Evolutionary conservation across 768 basidiomycete species (phyloP), one percentile per base, ranked within the genome.

Genomic region (Russula sp.): DNA sequence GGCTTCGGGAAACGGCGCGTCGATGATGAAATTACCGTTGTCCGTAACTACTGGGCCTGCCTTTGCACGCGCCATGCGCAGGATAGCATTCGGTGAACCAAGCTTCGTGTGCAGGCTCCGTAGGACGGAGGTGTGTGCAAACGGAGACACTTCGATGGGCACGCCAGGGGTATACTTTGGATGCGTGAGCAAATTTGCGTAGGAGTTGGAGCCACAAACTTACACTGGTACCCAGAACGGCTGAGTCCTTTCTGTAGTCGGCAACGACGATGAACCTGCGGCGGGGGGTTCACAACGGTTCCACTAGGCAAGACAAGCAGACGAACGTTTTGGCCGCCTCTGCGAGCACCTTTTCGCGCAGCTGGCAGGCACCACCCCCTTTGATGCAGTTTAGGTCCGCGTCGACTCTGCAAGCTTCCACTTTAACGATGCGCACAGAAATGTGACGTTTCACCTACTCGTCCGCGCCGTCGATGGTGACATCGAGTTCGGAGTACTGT

Each of bases 391-490:
- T 95, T 56, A 99, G 78, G 45, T 84, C 74, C 47, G 80, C 74
- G 73, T 98, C 94, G 27, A 97, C 93, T 76, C 94, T 96, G 71
- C 35, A 50, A 11, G 8, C n/a, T 20, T 48, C 18, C 39, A 39
- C 55, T 32, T 54, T 14, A 9, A 35, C 35, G 11, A 32, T 42
- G 4, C 18, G 13, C 27, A 39, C 13, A 34, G 2, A 62, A 22
- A 53, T 44, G 20, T 9, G 42, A 44, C 31, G 40, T 56, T 1
- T 49, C 27, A 75, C 91, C 67, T 68, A 95, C 92, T 98, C 96
- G 66, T 98, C 96, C 3, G 96, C 96, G 49, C 96, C 96, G 71
- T 99, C 97, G 48, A 99, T 85, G 1, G 95, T 98, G n/a, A 98
- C 91, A 70, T 99, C 97, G 59, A 98, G 88, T 1, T 79, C 78